Percentiles rank a stretch among this genome's conserved stretches.
Conservation (phyloP, 805 yeast species). For the Wickerhamomyces xylosicus region DNA sequence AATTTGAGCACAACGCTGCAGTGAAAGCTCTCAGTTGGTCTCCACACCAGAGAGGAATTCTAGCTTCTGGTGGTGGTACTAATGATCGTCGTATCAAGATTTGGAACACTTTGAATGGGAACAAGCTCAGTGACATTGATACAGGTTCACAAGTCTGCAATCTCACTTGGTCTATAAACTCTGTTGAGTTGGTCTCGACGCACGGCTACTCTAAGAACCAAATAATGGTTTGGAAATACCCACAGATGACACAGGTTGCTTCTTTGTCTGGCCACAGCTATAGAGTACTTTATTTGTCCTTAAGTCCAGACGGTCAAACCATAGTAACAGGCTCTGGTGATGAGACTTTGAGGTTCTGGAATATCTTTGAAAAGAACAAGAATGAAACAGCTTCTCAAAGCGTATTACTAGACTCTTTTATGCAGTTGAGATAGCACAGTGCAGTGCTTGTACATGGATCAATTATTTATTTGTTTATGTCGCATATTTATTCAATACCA, state of each 20-base stretch:
- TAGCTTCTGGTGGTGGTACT: constrained; percentile 97
- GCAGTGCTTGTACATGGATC: neutral
- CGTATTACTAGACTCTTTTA: constrained; percentile 62
- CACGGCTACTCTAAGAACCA: constrained; percentile 93
- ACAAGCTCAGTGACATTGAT: constrained; percentile 67
- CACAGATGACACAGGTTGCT: constrained; percentile 84
- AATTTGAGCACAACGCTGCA: constrained; percentile 87
- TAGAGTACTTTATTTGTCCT: constrained; percentile 78
- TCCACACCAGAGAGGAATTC: constrained; percentile 88
- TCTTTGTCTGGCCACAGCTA: constrained; percentile 91
- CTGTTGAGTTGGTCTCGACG: constrained; percentile 87
- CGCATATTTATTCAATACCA: neutral
- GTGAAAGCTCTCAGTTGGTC: constrained; percentile 97
- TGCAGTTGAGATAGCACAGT: constrained; percentile 44
- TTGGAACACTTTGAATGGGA: constrained; percentile 85
- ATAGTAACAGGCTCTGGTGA: constrained; percentile 98
- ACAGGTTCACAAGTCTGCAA: constrained; percentile 97
- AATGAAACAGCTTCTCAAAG: constrained; percentile 48
- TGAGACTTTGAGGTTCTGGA: constrained; percentile 94
- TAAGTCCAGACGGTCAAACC: constrained; percentile 94
- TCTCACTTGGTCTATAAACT: constrained; percentile 83
- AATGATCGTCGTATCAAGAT: constrained; percentile 83
- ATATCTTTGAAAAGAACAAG: constrained; percentile 73
- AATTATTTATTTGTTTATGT: neutral
- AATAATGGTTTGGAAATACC: constrained; percentile 89